Evolutionary conservation across 495 filamentous ascomycete genomes (phyloP).

Genomic region (Astrothelium macrocarpum): DNA sequence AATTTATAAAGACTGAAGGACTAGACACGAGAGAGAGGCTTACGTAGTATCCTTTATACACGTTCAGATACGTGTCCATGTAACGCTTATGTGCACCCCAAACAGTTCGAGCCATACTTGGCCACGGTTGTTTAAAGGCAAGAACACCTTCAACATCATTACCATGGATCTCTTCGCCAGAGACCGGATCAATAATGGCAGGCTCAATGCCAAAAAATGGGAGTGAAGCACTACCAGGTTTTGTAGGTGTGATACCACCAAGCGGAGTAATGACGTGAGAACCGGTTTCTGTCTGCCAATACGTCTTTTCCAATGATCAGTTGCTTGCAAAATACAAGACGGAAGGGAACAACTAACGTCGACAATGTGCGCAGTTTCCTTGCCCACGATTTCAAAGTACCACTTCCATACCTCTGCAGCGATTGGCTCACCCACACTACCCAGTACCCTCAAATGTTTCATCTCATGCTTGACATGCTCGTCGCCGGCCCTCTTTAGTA

Average conservation of each 20-base stretch:
- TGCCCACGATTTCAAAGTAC: constrained; percentile 95
- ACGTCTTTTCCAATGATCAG: constrained; percentile 57
- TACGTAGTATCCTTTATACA: constrained; percentile 97
- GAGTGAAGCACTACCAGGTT: constrained; percentile 66
- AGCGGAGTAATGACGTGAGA: constrained; percentile 82
- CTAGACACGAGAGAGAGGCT: too few relatives aligned
- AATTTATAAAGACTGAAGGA: neutral
- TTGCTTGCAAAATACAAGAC: constrained; percentile 3
- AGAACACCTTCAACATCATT: constrained; percentile 98
- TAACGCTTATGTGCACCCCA: constrained; percentile 98
- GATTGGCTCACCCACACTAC: constrained; percentile 97
- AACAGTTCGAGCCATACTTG: constrained; percentile 96
- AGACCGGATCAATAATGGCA: constrained; percentile 94
- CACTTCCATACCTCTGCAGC: constrained; percentile 99
- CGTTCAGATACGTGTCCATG: constrained; percentile 97
- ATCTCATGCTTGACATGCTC: constrained; percentile 82
- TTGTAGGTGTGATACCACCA: constrained; percentile 66
- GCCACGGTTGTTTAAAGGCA: constrained; percentile 97
- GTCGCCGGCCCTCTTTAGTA: constrained; percentile 91
- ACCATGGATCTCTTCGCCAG: constrained; percentile 83
- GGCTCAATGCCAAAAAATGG: constrained; percentile 98
- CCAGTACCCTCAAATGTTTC: constrained; percentile 79
- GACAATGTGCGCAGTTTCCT: constrained; percentile 84
- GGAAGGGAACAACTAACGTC: constrained; percentile 57
- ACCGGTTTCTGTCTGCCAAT: constrained; percentile 99